Conservation (phyloP, 352 stramenopile genomes). For the Globisporangium cederbergense region DNA sequence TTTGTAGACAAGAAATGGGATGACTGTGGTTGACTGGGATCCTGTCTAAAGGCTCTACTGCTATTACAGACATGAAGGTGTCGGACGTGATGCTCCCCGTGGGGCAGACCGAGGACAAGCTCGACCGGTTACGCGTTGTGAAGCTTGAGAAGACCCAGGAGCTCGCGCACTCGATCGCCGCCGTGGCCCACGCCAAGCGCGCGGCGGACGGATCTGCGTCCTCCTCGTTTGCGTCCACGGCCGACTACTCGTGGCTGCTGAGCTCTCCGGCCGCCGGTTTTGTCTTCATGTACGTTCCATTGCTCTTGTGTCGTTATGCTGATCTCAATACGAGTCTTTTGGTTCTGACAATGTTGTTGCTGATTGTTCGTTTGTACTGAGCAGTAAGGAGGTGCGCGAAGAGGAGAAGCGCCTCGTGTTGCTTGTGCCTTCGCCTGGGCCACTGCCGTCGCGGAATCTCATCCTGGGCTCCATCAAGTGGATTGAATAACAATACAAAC, state of each 20-base stretch:
- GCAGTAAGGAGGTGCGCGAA: constrained; percentile 75
- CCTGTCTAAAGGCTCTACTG: neutral
- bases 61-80: constrained; percentile 67
- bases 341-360: neutral
- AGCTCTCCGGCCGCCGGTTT: constrained; percentile 64
- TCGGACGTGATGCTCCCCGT: constrained; percentile 85
- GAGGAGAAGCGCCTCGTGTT: constrained; percentile 76
- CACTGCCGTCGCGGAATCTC: constrained; percentile 74
- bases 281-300: constrained; percentile 71
- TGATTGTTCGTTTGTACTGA: neutral
- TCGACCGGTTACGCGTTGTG: constrained; percentile 64
- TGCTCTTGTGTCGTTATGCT: neutral
- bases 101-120: constrained; percentile 66
- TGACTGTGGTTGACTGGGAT: neutral
- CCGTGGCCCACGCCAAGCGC: constrained; percentile 50
- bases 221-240: constrained; percentile 17
- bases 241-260: constrained; percentile 66
- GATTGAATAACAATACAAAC: constrained; percentile 47
- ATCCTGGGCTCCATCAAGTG: constrained; percentile 83
- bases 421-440: constrained; percentile 77
- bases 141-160: constrained; percentile 72
- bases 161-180: constrained; percentile 67
- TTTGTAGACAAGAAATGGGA: neutral
- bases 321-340: neutral
- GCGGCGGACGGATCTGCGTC: constrained; percentile 37